phyloP scores from a whole-genome alignment of 2,329 filamentous ascomycete genomes.

The Fusarium bactridioides region DNA sequence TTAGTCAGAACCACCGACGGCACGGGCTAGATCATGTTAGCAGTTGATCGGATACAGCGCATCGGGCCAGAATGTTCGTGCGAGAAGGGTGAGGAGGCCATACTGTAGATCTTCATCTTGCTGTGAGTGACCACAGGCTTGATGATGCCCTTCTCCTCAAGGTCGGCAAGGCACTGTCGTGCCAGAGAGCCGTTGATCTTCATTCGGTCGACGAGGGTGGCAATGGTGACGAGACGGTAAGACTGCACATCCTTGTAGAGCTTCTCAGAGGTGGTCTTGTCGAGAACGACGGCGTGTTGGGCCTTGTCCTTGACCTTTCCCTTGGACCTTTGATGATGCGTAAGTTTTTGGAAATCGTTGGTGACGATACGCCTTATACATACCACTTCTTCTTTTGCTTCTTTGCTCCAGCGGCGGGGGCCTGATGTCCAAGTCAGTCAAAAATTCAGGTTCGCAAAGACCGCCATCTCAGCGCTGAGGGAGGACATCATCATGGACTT shows the following conservation, averaged over 20 bases:
- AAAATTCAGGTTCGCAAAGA: slow-evolving; percentile 16
- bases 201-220: slow-evolving; percentile 97
- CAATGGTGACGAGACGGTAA: slow-evolving; percentile 98
- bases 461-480: not conserved
- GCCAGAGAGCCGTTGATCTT: slow-evolving; percentile 99
- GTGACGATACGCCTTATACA: slow-evolving; percentile 29
- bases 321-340: slow-evolving; percentile 48
- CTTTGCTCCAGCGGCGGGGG: slow-evolving; percentile 57
- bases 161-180: slow-evolving; percentile 84
- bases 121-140: slow-evolving; percentile 97
- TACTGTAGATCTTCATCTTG: slow-evolving; percentile 98
- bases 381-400: slow-evolving; percentile 63
- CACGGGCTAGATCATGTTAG: slow-evolving; percentile 62
- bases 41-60: not conserved
- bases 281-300: slow-evolving; percentile 98
- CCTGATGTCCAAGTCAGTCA: slow-evolving; percentile 44
- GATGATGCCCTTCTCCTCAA: slow-evolving; percentile 98
- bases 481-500: slow-evolving; percentile 37
- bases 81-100: slow-evolving; percentile 43
- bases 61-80: not conserved
- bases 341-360: slow-evolving; percentile 28
- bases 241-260: slow-evolving; percentile 99
- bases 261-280: slow-evolving; percentile 97
- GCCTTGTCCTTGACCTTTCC: slow-evolving; percentile 99
- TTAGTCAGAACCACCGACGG: slow-evolving; percentile 61